phyloP scores from a whole-genome alignment of 768 basidiomycete genomes.

The Pluteus cervinus region DNA sequence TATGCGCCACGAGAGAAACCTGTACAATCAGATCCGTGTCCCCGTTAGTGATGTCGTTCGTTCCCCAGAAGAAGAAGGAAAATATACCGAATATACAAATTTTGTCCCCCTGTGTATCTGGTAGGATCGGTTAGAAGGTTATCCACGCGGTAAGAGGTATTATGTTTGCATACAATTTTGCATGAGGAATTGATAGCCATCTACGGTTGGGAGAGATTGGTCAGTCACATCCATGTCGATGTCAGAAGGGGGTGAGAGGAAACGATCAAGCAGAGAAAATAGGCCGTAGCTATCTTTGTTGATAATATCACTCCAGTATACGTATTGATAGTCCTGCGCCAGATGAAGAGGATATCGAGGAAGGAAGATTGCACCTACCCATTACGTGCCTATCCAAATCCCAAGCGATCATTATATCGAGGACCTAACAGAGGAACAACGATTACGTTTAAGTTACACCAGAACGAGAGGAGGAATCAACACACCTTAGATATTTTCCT shows the following conservation, averaged over 20 bases:
- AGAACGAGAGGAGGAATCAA: background rate
- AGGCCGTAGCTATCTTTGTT: no score
- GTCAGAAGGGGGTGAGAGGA: no score
- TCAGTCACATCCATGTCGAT: no score
- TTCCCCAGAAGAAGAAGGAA: background rate
- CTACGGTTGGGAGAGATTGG: no score
- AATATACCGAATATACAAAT: constrained; percentile 55
- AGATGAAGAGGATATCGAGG: background rate
- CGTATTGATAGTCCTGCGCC: no score
- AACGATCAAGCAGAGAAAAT: no score
- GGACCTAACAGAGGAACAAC: no score
- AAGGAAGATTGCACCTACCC: constrained; percentile 20
- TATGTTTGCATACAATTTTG: constrained; percentile 5
- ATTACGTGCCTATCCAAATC: constrained; percentile 49
- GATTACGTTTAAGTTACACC: no score
- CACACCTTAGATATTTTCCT: constrained; percentile 36
- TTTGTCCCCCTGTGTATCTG: constrained; percentile 46
- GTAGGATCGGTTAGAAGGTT: background rate
- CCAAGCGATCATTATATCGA: constrained; percentile 43
- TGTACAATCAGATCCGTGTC: constrained; percentile 6
- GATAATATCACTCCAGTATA: no score
- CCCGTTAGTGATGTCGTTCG: background rate
- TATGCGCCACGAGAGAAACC: constrained; percentile 64
- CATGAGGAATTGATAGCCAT: constrained; percentile 7
- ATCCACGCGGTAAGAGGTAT: background rate